Percentiles rank a stretch among this genome's conserved stretches.
phyloP scores from a whole-genome alignment of 139 green algal genomes.

The Volvox reticuliferus region DNA sequence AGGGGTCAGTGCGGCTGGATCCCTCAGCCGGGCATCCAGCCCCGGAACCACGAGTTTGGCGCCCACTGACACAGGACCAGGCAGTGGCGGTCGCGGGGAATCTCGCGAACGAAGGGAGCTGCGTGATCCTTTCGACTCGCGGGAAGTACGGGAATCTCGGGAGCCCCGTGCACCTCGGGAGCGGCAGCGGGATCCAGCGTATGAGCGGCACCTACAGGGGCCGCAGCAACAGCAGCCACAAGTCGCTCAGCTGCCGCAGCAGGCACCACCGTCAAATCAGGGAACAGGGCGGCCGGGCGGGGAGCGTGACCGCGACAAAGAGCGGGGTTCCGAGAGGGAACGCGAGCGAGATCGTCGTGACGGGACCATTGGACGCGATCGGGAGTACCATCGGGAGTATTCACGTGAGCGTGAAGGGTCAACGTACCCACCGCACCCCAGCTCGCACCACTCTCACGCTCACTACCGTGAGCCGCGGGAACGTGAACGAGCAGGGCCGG shows the following conservation, averaged over 20 bases:
- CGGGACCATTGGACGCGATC: background rate
- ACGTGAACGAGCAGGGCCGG: background rate
- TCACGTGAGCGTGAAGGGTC: slow-evolving; percentile 2
- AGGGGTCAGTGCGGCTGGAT: background rate
- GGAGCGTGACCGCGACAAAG: slow-evolving; percentile 7
- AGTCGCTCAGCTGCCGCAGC: background rate
- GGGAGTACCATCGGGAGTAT: slow-evolving; percentile 8
- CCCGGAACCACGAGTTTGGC: slow-evolving; percentile 24
- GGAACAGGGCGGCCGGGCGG: background rate
- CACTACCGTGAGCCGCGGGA: background rate
- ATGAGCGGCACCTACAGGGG: slow-evolving; percentile 20
- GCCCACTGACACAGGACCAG: background rate
- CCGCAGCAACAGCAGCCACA: slow-evolving; percentile 30
- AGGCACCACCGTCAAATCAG: background rate
- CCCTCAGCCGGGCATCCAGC: slow-evolving; percentile 5
- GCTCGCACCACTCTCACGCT: background rate
- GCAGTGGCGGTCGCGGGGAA: slow-evolving; percentile 3
- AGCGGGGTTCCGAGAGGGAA: background rate
- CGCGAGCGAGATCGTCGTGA: background rate
- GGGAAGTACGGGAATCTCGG: background rate
- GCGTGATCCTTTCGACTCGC: background rate
- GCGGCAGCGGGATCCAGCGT: slow-evolving; percentile 23
- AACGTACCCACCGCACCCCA: background rate
- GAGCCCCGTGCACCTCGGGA: background rate
- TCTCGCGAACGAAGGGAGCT: background rate